These are phyloP conservation scores for Lactarius psammicola DNA, from an alignment of 768 basidiomycete genomes.

Conservation along the genomic window DNA sequence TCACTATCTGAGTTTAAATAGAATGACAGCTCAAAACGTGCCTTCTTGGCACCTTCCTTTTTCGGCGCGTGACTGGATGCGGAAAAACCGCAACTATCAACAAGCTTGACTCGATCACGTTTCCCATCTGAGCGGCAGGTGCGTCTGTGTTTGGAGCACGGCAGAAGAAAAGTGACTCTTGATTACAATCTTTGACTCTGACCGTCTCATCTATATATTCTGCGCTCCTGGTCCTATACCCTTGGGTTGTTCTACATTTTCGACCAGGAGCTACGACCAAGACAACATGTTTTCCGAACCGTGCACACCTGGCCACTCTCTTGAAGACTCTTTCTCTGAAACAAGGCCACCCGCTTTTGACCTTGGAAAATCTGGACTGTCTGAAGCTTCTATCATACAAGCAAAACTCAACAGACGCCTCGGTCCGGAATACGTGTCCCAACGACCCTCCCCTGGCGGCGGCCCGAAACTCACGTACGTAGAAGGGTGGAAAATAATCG, in stretches of 20 bases:
- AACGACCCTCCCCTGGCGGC: slow-evolving; percentile 83
- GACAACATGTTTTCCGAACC: slow-evolving; percentile 25
- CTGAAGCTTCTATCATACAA: slow-evolving; percentile 70
- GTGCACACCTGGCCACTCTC: slow-evolving; percentile 13
- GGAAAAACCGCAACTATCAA: too few relatives aligned
- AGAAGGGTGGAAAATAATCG: slow-evolving; percentile 98
- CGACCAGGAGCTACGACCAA: background rate
- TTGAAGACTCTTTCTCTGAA: slow-evolving; percentile 19
- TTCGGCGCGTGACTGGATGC: too few relatives aligned
- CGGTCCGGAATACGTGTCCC: slow-evolving; percentile 92
- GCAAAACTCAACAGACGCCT: slow-evolving; percentile 82
- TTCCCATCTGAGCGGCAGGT: background rate
- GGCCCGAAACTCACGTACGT: slow-evolving; percentile 89
- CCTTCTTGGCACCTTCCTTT: too few relatives aligned
- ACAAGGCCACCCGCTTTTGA: slow-evolving; percentile 6
- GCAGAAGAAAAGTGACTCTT: background rate
- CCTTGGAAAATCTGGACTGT: slow-evolving; percentile 31
- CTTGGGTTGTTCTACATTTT: too few relatives aligned
- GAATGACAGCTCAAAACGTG: too few relatives aligned
- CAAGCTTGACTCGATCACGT: too few relatives aligned
- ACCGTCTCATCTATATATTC: background rate
- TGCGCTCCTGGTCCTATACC: background rate
- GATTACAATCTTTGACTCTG: background rate
- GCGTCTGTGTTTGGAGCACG: too few relatives aligned
- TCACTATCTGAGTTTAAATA: too few relatives aligned